A percentile compares a stretch with the other conserved stretches of the same genome.
Evolutionary conservation across 2,329 filamentous ascomycete genomes (phyloP).

Genomic region (Neoscytalidium dimidiatum): DNA sequence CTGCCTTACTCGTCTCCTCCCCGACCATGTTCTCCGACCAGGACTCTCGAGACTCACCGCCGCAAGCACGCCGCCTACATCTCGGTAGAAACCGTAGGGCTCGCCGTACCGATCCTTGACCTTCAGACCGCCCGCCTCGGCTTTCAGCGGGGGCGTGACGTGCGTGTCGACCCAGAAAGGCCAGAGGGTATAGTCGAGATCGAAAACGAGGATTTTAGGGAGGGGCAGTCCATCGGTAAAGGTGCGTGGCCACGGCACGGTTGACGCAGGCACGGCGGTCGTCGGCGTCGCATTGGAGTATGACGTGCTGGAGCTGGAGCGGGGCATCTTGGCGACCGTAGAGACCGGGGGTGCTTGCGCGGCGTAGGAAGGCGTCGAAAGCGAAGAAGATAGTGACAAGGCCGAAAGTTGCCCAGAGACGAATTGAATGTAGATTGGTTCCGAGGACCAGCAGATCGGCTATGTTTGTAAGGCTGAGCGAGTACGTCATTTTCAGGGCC

Average conservation of each 20-base stretch:
- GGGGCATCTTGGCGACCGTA: constrained; percentile 30
- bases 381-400: constrained; percentile 4
- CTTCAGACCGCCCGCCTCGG: constrained; percentile 40
- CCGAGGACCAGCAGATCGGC: neutral
- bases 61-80: constrained; percentile 44
- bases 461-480: constrained; percentile 14
- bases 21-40: neutral
- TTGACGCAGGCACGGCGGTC: constrained; percentile 38
- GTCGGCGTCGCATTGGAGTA: constrained; percentile 29
- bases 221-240: constrained; percentile 70
- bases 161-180: constrained; percentile 98
- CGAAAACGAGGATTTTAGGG: constrained; percentile 84
- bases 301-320: constrained; percentile 25
- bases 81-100: constrained; percentile 49
- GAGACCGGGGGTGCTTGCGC: neutral
- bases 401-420: neutral
- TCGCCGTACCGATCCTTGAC: constrained; percentile 56
- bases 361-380: neutral
- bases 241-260: constrained; percentile 50
- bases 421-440: neutral
- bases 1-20: neutral
- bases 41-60: constrained; percentile 30
- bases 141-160: constrained; percentile 71
- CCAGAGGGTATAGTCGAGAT: constrained; percentile 98
- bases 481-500: constrained; percentile 13